A percentile compares a stretch with the other conserved stretches of the same genome.
These are phyloP conservation scores for Podospora fimiseda DNA, from an alignment of 495 filamentous ascomycete genomes.

Conservation along the genomic window DNA sequence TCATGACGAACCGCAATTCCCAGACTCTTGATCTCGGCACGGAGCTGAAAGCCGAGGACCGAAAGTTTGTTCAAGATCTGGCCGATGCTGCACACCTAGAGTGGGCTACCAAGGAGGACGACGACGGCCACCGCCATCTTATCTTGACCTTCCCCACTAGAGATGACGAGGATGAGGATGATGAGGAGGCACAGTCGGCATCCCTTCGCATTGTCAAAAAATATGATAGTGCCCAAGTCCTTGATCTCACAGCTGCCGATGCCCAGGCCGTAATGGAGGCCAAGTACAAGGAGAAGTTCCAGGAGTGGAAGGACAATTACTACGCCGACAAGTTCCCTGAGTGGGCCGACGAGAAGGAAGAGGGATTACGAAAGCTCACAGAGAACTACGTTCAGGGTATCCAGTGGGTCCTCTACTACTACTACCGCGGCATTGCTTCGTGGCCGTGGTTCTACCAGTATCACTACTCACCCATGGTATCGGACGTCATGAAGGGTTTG, in stretches of 20 bases:
- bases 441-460: constrained; percentile 99
- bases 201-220: constrained; percentile 75
- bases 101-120: constrained; percentile 75
- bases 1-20: constrained; percentile 55
- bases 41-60: constrained; percentile 73
- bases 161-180: constrained; percentile 58
- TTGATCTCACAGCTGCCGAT: constrained; percentile 74
- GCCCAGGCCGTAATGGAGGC: constrained; percentile 67
- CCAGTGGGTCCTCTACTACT: constrained; percentile 98
- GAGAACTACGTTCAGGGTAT: constrained; percentile 98
- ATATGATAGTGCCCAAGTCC: constrained; percentile 81
- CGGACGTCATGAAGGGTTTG: constrained; percentile 83
- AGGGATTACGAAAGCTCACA: constrained; percentile 72
- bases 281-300: constrained; percentile 82
- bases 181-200: constrained; percentile 81
- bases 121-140: constrained; percentile 72
- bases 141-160: constrained; percentile 55
- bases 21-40: constrained; percentile 62
- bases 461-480: constrained; percentile 91
- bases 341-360: constrained; percentile 71
- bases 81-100: constrained; percentile 73
- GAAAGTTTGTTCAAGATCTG: constrained; percentile 85
- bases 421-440: constrained; percentile 92
- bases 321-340: constrained; percentile 78
- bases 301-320: constrained; percentile 87